phyloP scores from a whole-genome alignment of 768 basidiomycete genomes.

The Cyathus striatus region DNA sequence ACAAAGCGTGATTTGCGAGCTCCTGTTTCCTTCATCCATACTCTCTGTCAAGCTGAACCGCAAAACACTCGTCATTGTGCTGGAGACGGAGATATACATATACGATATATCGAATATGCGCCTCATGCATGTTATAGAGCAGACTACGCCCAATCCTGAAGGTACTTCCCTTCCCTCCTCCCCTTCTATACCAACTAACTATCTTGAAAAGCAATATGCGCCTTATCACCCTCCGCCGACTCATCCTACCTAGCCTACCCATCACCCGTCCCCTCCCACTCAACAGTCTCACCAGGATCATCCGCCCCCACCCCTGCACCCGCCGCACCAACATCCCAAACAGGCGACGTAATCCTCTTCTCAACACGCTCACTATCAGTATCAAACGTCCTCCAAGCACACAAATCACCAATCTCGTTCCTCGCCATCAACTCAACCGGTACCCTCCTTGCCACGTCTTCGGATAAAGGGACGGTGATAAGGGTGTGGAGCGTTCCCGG shows the following conservation, averaged over 20 bases:
- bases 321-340: conserved; percentile 28
- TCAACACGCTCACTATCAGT: conserved; percentile 89
- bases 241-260: conserved; percentile 95
- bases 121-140: conserved; percentile 93
- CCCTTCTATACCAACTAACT: conserved; percentile 1
- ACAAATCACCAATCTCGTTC: conserved; percentile 89
- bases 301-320: conserved; percentile 31
- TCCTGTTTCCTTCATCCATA: conserved; percentile 94
- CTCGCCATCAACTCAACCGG: conserved; percentile 84
- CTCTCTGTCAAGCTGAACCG: conserved; percentile 97
- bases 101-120: conserved; percentile 99
- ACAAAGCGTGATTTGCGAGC: conserved; percentile 98
- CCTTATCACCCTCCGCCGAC: conserved; percentile 90
- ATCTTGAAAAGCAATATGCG: conserved; percentile 73
- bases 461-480: conserved; percentile 95
- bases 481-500: conserved; percentile 89
- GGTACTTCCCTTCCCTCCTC: conserved; percentile 40
- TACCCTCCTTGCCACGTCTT: conserved; percentile 87
- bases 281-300: conserved; percentile 47
- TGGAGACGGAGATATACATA: conserved; percentile 97
- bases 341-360: conserved; percentile 92
- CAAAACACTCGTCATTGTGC: conserved; percentile 91
- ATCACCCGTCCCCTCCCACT: conserved; percentile 84
- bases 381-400: conserved; percentile 94
- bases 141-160: conserved; percentile 93